Base-by-base conservation (phyloP, 257 asterid species). In the Fraxinus pennsylvanica region DNA sequence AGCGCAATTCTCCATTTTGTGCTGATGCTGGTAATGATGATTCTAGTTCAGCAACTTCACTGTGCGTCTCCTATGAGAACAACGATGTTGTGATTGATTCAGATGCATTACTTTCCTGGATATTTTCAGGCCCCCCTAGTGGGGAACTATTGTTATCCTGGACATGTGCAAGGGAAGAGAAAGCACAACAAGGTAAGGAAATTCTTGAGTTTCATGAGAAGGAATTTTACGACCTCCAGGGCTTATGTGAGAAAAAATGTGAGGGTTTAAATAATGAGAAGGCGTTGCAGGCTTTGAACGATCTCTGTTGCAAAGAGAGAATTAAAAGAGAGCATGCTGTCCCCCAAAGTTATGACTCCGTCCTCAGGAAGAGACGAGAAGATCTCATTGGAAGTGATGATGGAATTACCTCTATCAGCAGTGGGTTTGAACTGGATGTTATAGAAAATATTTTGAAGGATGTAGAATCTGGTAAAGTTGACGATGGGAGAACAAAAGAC, bases 101-200 rank as follows among this genome's bases (percentile, higher is more conserved):
- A n/a, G 93, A 92, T 83, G 88, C 96, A 54, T 83, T 95, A 72
- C 85, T 91, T 80, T 89, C 97, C 79, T 95, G 99, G 99, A 85
- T 95, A 84, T 91, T 88, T 83, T 76, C 73, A 63, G 97, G 94
- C 33, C 86, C 92, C 66, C 87, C 97, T 43, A 89, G 92, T 88
- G 89, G 83, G 72, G 97, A 91, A 67, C 92, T 89, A 61, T 70
- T 91, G 86, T 82, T 83, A 67, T 86, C 88, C 78, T 95, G 98
- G 99, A 78, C 79, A 33, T 91, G 70, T 47, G 70, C 74, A 57
- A 91, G 85, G 84, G 96, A 89, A 80, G 98, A 93, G 83, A 95
- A 89, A 80, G 82, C 88, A 74, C 91, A 85, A 80, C 92, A 91
- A 79, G 92, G 91, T 72, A 71, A 43, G 21, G 97, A 91, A 79